Base-by-base conservation (phyloP, 768 basidiomycete genomes). In the Trametes maxima region DNA sequence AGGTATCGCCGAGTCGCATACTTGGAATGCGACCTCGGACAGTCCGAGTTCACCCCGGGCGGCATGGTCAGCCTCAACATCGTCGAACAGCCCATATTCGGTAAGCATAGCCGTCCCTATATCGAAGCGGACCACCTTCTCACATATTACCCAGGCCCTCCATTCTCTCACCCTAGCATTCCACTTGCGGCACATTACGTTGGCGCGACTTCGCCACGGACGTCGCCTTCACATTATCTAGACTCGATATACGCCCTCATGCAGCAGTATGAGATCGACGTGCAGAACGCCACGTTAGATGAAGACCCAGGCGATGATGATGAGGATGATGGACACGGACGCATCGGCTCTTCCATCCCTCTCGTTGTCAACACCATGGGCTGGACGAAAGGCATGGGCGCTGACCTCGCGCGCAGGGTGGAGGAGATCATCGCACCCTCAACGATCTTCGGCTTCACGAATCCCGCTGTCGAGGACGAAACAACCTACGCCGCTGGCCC, bases 361-460 rank as follows among this genome's bases (percentile, higher is more conserved):
- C 83, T 98, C 17, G 85, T 98, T 16, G 83, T 98, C 54, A 99
- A 98, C 71, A 98, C 92, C 0, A 95, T 96, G 86, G 96, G 96
- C 2, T 99, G 96, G 96, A 84, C 84, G 5, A 98, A 95, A 72
- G 96, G 96, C 7, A 84, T 97, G 2, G 96, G 96, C 3, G 88
- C 85, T 16, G 92, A 96, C 67, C 75, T 98, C 12, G 83, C 85
- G 2, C 71, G 70, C 14, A 83, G 82, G 63, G 88, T 99, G 49
- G 88, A 95, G 66, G 82, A 82, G 11, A 75, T 86, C 36, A 75
- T 85, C 5, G 78, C 82, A 22, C 84, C 92, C 0, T 84, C 85
- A 0, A 76, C 84, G 58, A 73, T 89, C 22, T 92, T 84, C 74
- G 78, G 82, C 40, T 73, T 87, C n/a, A 55, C 58, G 3, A 25